These are phyloP conservation scores for Septoria linicola DNA, from an alignment of 2,329 filamentous ascomycete genomes.

Conservation along the genomic window DNA sequence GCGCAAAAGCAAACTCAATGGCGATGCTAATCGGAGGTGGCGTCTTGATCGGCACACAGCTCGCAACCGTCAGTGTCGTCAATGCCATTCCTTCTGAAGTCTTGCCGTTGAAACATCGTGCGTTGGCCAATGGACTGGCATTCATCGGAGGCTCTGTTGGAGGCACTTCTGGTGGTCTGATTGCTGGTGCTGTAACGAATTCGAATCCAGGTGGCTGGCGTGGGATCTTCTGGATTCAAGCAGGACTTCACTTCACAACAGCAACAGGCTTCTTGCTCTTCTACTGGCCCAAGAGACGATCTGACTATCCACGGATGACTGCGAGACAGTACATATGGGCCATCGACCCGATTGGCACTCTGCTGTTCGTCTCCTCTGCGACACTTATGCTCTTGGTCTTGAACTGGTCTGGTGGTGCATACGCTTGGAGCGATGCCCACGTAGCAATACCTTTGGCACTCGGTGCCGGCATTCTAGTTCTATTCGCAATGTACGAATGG, in stretches of 20 bases:
- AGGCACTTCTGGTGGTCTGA: constrained; percentile 51
- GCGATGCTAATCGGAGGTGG: constrained; percentile 58
- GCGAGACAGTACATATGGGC: constrained; percentile 32
- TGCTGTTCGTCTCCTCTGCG: constrained; percentile 37
- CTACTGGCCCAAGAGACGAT: constrained; percentile 48
- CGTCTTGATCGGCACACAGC: constrained; percentile 56
- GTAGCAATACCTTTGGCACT: constrained; percentile 44
- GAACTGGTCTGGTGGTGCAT: constrained; percentile 40
- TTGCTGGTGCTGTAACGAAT: constrained; percentile 55
- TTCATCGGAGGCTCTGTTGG: constrained; percentile 40
- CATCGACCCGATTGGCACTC: constrained; percentile 38
- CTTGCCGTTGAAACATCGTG: constrained; percentile 57
- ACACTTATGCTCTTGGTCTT: constrained; percentile 33
- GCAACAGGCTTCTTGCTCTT: constrained; percentile 50
- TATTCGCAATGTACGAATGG: constrained; percentile 51
- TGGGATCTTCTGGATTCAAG: constrained; percentile 61
- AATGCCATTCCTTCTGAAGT: constrained; percentile 59
- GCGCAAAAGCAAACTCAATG: constrained; percentile 57
- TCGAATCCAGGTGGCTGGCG: constrained; percentile 51
- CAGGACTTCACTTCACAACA: constrained; percentile 52
- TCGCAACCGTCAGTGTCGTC: constrained; percentile 57
- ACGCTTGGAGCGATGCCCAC: constrained; percentile 41
- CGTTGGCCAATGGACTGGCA: constrained; percentile 55
- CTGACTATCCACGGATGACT: constrained; percentile 18
- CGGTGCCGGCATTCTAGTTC: constrained; percentile 44